phyloP scores from a whole-genome alignment of 1,139 yeast genomes.

The Debaryomyces robertsiae region DNA sequence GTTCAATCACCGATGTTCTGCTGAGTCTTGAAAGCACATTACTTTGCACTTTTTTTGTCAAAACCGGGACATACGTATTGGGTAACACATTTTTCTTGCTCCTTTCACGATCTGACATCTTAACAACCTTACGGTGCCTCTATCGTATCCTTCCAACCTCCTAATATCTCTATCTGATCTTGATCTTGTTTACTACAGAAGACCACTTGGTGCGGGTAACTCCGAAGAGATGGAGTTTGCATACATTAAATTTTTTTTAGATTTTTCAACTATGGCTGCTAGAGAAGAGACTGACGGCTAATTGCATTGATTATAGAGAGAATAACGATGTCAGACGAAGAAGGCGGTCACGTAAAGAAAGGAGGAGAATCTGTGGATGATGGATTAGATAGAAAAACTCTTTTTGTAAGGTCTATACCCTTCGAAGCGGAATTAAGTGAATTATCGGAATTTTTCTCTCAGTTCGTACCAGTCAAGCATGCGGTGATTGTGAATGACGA shows the following conservation, averaged over 20 bases:
- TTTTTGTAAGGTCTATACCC: constrained; percentile 86
- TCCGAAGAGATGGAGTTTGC: constrained; percentile 11
- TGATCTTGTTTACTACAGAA: constrained; percentile 9
- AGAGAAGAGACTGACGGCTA: neutral
- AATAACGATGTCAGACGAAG: constrained; percentile 15
- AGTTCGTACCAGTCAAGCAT: constrained; percentile 92
- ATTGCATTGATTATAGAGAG: constrained; percentile 1
- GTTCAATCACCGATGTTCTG: constrained; percentile 37
- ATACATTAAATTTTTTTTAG: constrained; percentile 10
- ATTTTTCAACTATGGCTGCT: constrained; percentile 6
- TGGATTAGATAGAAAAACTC: constrained; percentile 59
- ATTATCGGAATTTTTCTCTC: constrained; percentile 80
- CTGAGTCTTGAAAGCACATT: constrained; percentile 34
- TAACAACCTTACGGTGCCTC: neutral
- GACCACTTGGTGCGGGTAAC: constrained; percentile 9
- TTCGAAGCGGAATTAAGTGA: constrained; percentile 78
- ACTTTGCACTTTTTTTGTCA: constrained; percentile 25
- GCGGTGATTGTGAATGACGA: constrained; percentile 87
- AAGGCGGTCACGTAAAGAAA: too few relatives aligned
- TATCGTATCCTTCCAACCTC: neutral
- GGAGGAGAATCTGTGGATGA: constrained; percentile 36
- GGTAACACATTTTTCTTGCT: constrained; percentile 34
- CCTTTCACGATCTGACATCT: constrained; percentile 8
- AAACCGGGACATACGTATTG: constrained; percentile 42
- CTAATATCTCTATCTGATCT: neutral